These are phyloP conservation scores for Fusarium vanettenii DNA, from an alignment of 2,329 filamentous ascomycete species.

Conservation along the genomic window DNA sequence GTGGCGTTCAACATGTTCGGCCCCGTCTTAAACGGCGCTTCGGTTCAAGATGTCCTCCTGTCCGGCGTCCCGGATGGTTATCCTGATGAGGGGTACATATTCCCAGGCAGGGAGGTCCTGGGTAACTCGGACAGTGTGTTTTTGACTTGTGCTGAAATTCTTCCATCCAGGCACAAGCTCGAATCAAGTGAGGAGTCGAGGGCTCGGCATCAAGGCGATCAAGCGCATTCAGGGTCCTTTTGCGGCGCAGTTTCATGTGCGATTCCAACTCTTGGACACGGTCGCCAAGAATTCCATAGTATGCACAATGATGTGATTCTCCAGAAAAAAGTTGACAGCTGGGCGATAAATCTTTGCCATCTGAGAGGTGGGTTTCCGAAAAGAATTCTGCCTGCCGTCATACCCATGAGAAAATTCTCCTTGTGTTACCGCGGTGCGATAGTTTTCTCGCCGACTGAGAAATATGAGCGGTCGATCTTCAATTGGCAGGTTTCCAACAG, in stretches of 20 bases:
- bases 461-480: not conserved
- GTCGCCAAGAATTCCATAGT: not conserved
- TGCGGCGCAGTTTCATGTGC: not conserved
- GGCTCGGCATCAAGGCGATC: not conserved
- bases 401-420: not conserved
- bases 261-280: not conserved
- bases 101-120: not conserved
- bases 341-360: not conserved
- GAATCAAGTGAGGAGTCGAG: not conserved
- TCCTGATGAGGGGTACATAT: not conserved
- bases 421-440: not conserved
- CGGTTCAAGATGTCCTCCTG: not conserved
- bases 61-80: not conserved
- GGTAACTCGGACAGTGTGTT: not conserved
- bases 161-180: not conserved
- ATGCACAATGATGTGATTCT: constrained; percentile 1
- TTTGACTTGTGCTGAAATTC: not conserved
- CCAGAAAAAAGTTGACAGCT: not conserved
- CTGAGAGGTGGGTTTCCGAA: not conserved
- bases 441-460: not conserved
- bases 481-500: not conserved
- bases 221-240: not conserved
- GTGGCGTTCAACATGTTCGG: not conserved
- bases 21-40: not conserved
- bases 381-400: not conserved